Base-by-base conservation (phyloP, 768 basidiomycete species). In the Pleurotus sapidus region DNA sequence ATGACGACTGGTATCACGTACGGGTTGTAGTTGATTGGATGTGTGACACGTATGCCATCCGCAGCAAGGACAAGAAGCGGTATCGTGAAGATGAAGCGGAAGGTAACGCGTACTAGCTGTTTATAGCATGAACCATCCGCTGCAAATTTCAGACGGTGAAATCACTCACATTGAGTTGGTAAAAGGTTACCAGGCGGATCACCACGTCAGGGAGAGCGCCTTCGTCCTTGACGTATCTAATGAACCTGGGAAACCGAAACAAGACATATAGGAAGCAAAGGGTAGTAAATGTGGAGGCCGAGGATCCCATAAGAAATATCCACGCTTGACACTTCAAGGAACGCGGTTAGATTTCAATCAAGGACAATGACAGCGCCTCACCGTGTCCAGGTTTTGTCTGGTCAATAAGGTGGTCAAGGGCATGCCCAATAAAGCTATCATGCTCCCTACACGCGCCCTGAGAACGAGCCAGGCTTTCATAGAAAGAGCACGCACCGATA, bases 181-280 rank as follows among this genome's bases (percentile, higher is more conserved):
- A 89, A 65, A 91, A 93, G 3, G 84, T 89, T 23, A 83, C 73
- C 3, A 93, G 77, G 46, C 91, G 77, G 14, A 90, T 78, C 49
- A 93, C 86, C 5, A 93, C 86, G 34, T 81, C 81, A 5, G 89
- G 87, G 43, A 84, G 83, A 0, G 88, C 91, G 12, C 91, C 88
- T 59, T 87, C 90, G 3, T 75, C 74, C 66, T 86, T 89, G 59
- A 93, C 87, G 54, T 82, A 78, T 18, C 75, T 76, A 50, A 93
- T 80, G 70, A 93, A 93, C 3, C 64, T 63, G 2, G 91, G 89
- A 65, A 93, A 93, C 0, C 81, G 79, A 49, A 74, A 76, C 15
- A 92, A 80, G 20, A 93, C 87, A 60, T 84, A 88, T 57, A 92
- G 72, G 64, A 91, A 93, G 51, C 74, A 78, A 20, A 91, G 27